These are phyloP conservation scores for Dothideomycetes sp. DNA, from an alignment of 2,329 filamentous ascomycete species.

Conservation along the genomic window DNA sequence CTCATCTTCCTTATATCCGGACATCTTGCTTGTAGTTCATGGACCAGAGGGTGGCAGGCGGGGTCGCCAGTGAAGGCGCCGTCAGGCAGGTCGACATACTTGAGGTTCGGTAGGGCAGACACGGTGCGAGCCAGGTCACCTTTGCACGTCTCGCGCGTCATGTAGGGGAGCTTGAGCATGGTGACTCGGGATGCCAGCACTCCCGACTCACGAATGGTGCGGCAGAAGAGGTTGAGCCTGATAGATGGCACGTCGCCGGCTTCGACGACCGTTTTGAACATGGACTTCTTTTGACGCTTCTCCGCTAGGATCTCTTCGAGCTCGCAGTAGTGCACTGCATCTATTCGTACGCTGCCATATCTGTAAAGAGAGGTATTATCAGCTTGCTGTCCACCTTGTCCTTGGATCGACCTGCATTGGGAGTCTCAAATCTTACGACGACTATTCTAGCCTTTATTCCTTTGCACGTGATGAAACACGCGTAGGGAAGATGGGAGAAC, in stretches of 20 bases:
- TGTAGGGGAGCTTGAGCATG: conserved; percentile 84
- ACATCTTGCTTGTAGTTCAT: conserved; percentile 77
- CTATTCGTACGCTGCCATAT: conserved; percentile 83
- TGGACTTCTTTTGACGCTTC: conserved; percentile 59
- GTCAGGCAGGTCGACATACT: conserved; percentile 82
- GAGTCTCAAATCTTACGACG: too few relatives aligned
- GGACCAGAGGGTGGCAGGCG: conserved; percentile 61
- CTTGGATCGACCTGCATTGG: too few relatives aligned
- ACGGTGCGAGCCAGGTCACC: conserved; percentile 76
- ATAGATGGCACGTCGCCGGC: conserved; percentile 68
- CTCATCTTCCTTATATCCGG: conserved; percentile 81
- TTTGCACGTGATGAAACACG: too few relatives aligned
- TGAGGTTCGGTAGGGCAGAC: conserved; percentile 71
- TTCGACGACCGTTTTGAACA: conserved; percentile 47
- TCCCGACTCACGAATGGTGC: conserved; percentile 69
- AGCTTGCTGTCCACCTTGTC: too few relatives aligned
- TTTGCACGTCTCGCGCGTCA: conserved; percentile 82
- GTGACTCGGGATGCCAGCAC: conserved; percentile 59
- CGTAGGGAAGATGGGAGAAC: too few relatives aligned
- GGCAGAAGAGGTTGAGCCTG: conserved; percentile 67
- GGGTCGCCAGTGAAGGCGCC: conserved; percentile 76
- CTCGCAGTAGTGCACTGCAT: conserved; percentile 88
- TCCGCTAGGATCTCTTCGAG: conserved; percentile 74
- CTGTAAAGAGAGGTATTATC: too few relatives aligned
- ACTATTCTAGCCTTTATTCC: too few relatives aligned